Evolutionary conservation across 768 basidiomycete species (phyloP).

Genomic region (Clavulina sp.): DNA sequence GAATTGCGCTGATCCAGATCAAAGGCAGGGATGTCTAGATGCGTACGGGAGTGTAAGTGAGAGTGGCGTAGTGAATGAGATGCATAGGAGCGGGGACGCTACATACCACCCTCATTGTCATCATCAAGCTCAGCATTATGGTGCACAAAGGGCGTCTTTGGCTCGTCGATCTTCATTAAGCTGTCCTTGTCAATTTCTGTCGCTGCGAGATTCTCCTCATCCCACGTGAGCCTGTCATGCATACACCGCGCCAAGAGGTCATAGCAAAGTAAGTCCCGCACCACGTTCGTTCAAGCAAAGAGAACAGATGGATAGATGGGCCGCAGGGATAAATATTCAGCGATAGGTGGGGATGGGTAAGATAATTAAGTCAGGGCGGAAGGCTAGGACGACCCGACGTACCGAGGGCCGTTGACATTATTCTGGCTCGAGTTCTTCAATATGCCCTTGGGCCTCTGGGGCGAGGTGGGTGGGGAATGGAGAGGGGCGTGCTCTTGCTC

Average conservation of each 20-base stretch:
- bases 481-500: no score
- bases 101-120: constrained; percentile 53
- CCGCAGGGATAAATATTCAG: neutral
- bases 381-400: neutral
- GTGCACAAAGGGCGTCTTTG: constrained; percentile 90
- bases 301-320: neutral
- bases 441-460: constrained; percentile 62
- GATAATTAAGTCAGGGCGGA: neutral
- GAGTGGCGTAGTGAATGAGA: constrained; percentile 4
- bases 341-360: neutral
- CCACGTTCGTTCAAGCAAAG: no score
- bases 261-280: no score
- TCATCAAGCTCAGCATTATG: constrained; percentile 78
- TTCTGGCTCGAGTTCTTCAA: constrained; percentile 56
- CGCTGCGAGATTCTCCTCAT: constrained; percentile 80
- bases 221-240: constrained; percentile 92
- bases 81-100: constrained; percentile 13
- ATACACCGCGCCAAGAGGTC: no score
- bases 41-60: neutral
- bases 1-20: no score
- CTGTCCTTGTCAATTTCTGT: constrained; percentile 93
- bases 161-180: constrained; percentile 96
- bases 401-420: neutral
- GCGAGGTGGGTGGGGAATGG: constrained; percentile 5
- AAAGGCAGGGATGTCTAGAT: constrained; percentile 69